Percentiles rank a stretch among this genome's conserved stretches.
These are phyloP conservation scores for Manihot esculenta DNA, from an alignment of 441 rosid species.

Conservation along the genomic window DNA sequence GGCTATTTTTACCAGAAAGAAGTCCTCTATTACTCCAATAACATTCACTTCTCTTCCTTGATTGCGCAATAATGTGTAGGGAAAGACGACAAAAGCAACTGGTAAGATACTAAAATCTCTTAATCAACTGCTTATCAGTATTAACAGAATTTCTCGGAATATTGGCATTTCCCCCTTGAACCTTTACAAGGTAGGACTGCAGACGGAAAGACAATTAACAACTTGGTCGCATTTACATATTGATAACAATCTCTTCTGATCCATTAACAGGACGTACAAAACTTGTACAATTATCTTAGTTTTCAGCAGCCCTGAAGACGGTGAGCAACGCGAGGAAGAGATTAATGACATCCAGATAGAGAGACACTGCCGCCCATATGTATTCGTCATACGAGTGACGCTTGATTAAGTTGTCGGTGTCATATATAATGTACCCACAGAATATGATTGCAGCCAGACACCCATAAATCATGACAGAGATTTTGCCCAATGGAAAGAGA, in stretches of 20 bases:
- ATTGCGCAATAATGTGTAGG: no score
- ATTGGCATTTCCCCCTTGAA: no score
- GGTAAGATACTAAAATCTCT: no score
- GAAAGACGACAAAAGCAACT: no score
- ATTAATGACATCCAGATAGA: constrained; percentile 75
- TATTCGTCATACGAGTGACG: constrained; percentile 74
- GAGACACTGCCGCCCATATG: constrained; percentile 75
- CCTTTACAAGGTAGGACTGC: no score
- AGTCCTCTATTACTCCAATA: no score
- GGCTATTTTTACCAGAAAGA: no score
- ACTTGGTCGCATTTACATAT: neutral
- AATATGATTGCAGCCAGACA: constrained; percentile 66
- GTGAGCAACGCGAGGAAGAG: constrained; percentile 66
- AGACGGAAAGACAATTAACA: no score
- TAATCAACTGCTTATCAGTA: no score
- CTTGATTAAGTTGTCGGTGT: constrained; percentile 85
- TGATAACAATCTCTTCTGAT: neutral
- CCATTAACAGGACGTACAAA: neutral
- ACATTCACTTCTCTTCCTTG: no score
- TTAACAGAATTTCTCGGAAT: no score
- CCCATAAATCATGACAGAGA: constrained; percentile 80
- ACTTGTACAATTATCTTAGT: neutral
- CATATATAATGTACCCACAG: constrained; percentile 79
- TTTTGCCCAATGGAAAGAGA: constrained; percentile 67
- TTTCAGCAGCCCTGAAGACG: constrained; percentile 61